Evolutionary conservation across 208 protist genomes (phyloP).

Genomic region (Wallacemonas sp.): DNA sequence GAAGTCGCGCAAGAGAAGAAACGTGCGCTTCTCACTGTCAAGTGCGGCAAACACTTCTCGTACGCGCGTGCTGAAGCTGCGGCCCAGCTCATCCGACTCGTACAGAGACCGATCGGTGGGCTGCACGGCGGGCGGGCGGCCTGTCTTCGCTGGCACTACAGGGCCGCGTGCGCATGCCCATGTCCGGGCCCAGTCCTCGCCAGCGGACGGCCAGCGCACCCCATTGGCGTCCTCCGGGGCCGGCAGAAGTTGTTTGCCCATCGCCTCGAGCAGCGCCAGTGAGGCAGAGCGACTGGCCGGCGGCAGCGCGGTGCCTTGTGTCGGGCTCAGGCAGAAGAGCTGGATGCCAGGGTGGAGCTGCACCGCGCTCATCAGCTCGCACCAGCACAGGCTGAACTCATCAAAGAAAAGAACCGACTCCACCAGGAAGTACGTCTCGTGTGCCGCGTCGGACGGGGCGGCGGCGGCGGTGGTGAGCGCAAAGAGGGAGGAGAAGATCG

Average conservation of each 20-base stretch:
- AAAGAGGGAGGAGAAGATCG: conserved; percentile 36
- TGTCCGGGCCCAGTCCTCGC: background rate
- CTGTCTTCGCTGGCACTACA: too few species aligned
- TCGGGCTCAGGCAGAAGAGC: conserved; percentile 52
- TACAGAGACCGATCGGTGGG: background rate
- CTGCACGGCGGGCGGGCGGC: background rate
- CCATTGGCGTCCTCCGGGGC: background rate
- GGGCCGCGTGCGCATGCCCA: too few species aligned
- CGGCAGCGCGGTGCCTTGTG: conserved; percentile 13
- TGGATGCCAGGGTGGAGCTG: conserved; percentile 63
- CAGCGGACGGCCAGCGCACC: conserved; percentile 7
- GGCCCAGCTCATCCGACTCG: background rate
- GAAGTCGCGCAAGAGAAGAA: conserved; percentile 51
- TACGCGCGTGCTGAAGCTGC: conserved; percentile 15
- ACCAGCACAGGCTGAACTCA: conserved; percentile 43
- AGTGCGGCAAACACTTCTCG: conserved; percentile 26
- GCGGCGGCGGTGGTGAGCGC: background rate
- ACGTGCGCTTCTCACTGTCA: conserved; percentile 24
- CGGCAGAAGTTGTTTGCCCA: conserved; percentile 11
- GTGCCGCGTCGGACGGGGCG: background rate
- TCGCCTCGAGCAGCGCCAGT: background rate
- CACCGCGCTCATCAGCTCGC: conserved; percentile 50
- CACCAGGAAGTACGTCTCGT: conserved; percentile 24
- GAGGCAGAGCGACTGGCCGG: background rate
- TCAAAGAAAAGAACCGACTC: conserved; percentile 47